A percentile compares a stretch with the other conserved stretches of the same genome.
Evolutionary conservation across 352 stramenopile genomes (phyloP).

Genomic region (Pythium dissotocum): DNA sequence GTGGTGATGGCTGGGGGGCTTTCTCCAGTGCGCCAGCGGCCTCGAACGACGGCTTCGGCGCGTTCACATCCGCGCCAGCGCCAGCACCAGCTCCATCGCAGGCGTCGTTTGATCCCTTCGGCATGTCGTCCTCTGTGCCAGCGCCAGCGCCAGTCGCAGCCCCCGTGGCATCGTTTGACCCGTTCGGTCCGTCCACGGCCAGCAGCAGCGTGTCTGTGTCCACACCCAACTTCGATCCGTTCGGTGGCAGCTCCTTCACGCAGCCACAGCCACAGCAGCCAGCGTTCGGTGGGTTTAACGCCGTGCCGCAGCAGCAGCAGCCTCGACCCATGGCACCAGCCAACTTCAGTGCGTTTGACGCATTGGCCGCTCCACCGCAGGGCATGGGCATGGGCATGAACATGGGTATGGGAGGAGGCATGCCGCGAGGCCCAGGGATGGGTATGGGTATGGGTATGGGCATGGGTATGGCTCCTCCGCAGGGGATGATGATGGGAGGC

Average conservation of each 20-base stretch:
- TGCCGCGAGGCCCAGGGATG: constrained; percentile 24
- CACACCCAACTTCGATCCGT: constrained; percentile 12
- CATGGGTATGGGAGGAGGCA: constrained; percentile 26
- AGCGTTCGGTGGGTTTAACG: constrained; percentile 26
- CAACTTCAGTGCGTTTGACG: constrained; percentile 72
- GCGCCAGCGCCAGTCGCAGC: constrained; percentile 25
- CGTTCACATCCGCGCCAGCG: constrained; percentile 36
- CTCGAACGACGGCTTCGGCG: constrained; percentile 42
- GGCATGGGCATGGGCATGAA: constrained; percentile 35
- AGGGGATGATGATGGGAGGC: constrained; percentile 23
- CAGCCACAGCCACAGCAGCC: constrained; percentile 19
- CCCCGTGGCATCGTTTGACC: constrained; percentile 31
- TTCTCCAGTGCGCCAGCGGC: constrained; percentile 36
- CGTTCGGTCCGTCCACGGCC: constrained; percentile 31
- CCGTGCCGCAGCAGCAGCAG: constrained; percentile 14
- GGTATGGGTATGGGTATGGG: constrained; percentile 37
- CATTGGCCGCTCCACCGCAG: constrained; percentile 37
- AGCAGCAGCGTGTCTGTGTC: constrained; percentile 6
- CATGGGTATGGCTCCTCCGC: constrained; percentile 32
- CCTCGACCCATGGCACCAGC: constrained; percentile 23
- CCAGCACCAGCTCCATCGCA: neutral
- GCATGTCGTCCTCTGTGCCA: constrained; percentile 34
- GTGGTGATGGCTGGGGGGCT: constrained; percentile 28
- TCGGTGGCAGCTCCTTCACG: constrained; percentile 23
- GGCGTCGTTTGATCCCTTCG: constrained; percentile 24